Conservation (phyloP, 768 basidiomycete species). For the Boletus edulis region DNA sequence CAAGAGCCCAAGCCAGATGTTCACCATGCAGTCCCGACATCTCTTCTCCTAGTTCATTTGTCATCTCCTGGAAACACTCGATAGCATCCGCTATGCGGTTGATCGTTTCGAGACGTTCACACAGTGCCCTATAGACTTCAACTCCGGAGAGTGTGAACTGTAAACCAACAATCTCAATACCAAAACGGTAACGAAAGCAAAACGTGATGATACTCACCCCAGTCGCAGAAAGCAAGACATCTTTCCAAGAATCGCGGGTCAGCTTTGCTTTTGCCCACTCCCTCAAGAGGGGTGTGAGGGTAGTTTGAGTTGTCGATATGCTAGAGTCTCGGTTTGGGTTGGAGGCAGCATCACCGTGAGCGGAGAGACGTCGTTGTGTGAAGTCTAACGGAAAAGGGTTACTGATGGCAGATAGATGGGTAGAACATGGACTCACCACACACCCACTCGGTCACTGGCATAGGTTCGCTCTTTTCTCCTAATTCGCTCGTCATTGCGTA, state of each 20-base stretch:
- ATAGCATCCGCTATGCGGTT: not conserved
- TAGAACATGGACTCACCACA: no score
- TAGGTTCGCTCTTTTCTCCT: no score
- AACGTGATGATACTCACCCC: not conserved
- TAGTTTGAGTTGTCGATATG: no score
- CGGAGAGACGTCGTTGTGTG: no score
- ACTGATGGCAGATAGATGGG: no score
- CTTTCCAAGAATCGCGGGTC: not conserved
- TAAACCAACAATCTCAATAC: not conserved
- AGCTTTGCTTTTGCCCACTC: not conserved
- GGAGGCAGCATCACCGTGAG: no score
- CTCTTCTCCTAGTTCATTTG: not conserved
- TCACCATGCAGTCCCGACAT: not conserved
- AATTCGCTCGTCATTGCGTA: no score
- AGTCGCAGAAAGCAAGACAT: not conserved
- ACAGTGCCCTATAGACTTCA: not conserved
- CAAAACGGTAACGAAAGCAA: no score
- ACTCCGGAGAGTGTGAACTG: not conserved
- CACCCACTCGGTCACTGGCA: no score
- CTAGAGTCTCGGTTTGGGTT: no score
- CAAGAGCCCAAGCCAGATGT: not conserved
- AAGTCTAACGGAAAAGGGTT: no score
- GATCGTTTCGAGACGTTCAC: not conserved
- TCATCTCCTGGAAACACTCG: not conserved
- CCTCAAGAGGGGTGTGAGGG: not conserved